These are phyloP conservation scores for Beta macrorhiza DNA, from an alignment of 179 eudicot genomes.

Conservation along the genomic window DNA sequence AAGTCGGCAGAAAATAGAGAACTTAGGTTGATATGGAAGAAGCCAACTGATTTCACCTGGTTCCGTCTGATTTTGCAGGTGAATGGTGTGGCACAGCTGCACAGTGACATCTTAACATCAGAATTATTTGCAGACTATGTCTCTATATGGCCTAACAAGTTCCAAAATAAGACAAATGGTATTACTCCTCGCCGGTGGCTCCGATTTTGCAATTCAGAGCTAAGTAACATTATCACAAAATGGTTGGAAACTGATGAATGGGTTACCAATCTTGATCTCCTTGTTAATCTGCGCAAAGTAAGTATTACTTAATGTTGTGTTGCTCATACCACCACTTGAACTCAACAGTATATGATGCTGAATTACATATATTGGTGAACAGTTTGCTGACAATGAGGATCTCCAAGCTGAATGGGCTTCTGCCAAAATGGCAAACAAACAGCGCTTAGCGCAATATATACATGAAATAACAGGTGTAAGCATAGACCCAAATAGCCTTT, in stretches of 20 bases:
- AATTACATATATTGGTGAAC: slow-evolving; percentile 19
- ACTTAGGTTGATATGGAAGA: neutral
- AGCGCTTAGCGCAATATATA: slow-evolving; percentile 77
- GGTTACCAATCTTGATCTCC: slow-evolving; percentile 93
- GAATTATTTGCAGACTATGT: slow-evolving; percentile 95
- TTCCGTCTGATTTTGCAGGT: slow-evolving; percentile 52
- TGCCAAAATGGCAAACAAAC: slow-evolving; percentile 94
- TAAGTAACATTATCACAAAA: slow-evolving; percentile 81
- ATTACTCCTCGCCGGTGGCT: slow-evolving; percentile 99
- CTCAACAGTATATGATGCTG: neutral
- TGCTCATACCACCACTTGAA: neutral
- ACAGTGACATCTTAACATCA: slow-evolving; percentile 87
- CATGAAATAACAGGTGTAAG: slow-evolving; percentile 70
- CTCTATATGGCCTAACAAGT: slow-evolving; percentile 91
- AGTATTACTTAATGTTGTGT: slow-evolving; percentile 17
- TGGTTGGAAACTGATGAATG: slow-evolving; percentile 92
- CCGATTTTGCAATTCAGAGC: slow-evolving; percentile 88
- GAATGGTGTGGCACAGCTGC: slow-evolving; percentile 96
- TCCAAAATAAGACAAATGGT: slow-evolving; percentile 97
- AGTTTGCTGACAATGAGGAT: slow-evolving; percentile 87
- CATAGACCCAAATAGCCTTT: slow-evolving; percentile 88
- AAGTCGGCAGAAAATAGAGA: neutral
- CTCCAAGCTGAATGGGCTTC: slow-evolving; percentile 89
- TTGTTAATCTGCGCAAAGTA: slow-evolving; percentile 71
- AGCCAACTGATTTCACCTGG: neutral